These are phyloP conservation scores for Phytophthora brassicae DNA, from an alignment of 352 stramenopile genomes.

Conservation along the genomic window DNA sequence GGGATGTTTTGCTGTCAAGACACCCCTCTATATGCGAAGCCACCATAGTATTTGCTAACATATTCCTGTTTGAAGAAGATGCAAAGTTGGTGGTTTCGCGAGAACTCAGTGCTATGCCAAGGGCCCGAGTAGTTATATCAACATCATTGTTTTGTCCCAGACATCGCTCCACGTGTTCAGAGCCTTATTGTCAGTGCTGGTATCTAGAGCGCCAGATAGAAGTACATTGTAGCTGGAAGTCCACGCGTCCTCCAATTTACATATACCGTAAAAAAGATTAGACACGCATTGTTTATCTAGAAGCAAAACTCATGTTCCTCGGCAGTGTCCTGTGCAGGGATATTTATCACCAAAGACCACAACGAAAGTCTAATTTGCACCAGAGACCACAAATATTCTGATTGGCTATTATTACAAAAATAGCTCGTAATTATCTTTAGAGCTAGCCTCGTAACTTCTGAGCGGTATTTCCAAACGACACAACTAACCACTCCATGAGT, in stretches of 20 bases:
- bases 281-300: no score
- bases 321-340: neutral
- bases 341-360: conserved; percentile 1
- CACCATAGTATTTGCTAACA: conserved; percentile 1
- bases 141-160: conserved; percentile 9
- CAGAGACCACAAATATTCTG: conserved; percentile 1
- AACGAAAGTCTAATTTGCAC: neutral
- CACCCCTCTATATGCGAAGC: neutral
- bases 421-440: no score
- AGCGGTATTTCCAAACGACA: no score
- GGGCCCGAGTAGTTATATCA: neutral
- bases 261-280: conserved; percentile 4
- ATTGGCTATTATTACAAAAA: neutral
- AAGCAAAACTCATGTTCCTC: no score
- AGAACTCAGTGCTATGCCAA: conserved; percentile 6
- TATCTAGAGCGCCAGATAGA: neutral
- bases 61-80: neutral
- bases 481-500: neutral
- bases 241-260: neutral
- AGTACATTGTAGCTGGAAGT: conserved; percentile 8
- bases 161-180: neutral
- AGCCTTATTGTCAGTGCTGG: conserved; percentile 5
- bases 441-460: no score
- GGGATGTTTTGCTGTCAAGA: neutral
- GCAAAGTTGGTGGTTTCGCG: conserved; percentile 1